These are phyloP conservation scores for Xylaria intraflava DNA, from an alignment of 495 filamentous ascomycete genomes.

Conservation along the genomic window DNA sequence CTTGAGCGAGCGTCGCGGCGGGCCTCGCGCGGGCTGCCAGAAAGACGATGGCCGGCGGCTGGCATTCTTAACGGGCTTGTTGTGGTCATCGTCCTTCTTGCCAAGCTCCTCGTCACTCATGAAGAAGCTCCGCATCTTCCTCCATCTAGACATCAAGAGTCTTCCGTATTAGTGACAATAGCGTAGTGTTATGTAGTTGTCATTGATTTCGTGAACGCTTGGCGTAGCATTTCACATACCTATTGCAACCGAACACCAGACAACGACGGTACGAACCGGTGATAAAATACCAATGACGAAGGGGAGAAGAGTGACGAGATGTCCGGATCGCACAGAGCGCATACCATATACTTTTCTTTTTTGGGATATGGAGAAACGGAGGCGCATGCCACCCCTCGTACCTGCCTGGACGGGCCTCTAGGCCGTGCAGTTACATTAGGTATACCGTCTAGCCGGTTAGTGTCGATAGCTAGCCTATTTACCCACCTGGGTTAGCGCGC, in stretches of 20 bases:
- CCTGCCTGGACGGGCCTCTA: too few species aligned
- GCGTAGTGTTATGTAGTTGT: conserved; percentile 5
- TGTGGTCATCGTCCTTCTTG: conserved; percentile 49
- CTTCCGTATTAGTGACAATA: conserved; percentile 10
- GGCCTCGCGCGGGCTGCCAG: conserved; percentile 31
- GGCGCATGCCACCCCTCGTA: too few species aligned
- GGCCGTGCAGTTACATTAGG: too few species aligned
- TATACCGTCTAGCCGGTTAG: too few species aligned
- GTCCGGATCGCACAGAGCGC: too few species aligned
- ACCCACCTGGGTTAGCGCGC: too few species aligned
- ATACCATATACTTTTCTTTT: too few species aligned
- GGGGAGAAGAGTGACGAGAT: neutral
- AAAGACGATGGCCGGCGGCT: conserved; percentile 20
- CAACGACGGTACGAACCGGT: neutral
- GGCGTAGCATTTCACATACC: conserved; percentile 11
- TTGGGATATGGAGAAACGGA: too few species aligned
- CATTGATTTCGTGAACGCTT: neutral
- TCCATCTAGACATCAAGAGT: conserved; percentile 21
- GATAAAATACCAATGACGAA: neutral
- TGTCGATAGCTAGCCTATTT: too few species aligned
- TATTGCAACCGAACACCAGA: neutral
- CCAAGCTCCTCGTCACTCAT: conserved; percentile 38
- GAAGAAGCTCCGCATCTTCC: conserved; percentile 35
- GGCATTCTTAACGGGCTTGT: conserved; percentile 26
- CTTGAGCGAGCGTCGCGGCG: conserved; percentile 33